Evolutionary conservation across 805 yeast species (phyloP), one percentile per base, ranked within the genome.

Genomic region (Candida namnaoensis): DNA sequence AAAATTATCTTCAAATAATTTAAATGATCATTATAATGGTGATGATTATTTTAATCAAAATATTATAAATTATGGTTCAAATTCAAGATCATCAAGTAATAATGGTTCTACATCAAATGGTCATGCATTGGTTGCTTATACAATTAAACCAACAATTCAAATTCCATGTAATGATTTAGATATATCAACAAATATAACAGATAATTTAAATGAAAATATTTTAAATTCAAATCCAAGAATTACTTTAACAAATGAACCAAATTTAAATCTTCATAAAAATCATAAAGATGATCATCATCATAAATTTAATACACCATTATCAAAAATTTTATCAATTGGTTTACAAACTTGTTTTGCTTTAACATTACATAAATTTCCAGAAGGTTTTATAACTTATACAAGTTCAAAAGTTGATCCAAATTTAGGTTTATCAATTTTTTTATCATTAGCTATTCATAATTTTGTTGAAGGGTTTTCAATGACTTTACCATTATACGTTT

Each of bases 401-500:
- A 88, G 93, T 0, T 72, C 88, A 2, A 66, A 68, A 43, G 80
- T 78, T 0, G 85, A 82, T 53, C 77, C 83, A 2, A 63, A 71
- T 44, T 62, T 88, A 26, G 97, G 98, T 0, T 51, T 88, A 19
- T 72, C 87, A 13, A 87, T 91, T 11, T 90, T 93, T 54, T 58
- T 90, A 19, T 88, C 96, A 38, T 69, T 91, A 55, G 77, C 88
- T 11, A 76, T 93, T 27, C 99, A 91, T 64, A 93, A 93, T 60
- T 81, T 88, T 50, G 82, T 90, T 23, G 99, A 91, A 59, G 99
- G 98, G 0, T 88, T 93, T 57, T 78, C 93, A 13, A 90, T 91
- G 85, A 87, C 95, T 12, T 68, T 90, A 37, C 98, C 98, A 0
- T 66, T 91, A 30, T 93, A 82, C 56, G 74, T 90, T 40, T 87